A percentile compares a stretch with the other conserved stretches of the same genome.
Evolutionary conservation across 306 rosid genomes (phyloP).

Genomic region (Cicer arietinum): DNA sequence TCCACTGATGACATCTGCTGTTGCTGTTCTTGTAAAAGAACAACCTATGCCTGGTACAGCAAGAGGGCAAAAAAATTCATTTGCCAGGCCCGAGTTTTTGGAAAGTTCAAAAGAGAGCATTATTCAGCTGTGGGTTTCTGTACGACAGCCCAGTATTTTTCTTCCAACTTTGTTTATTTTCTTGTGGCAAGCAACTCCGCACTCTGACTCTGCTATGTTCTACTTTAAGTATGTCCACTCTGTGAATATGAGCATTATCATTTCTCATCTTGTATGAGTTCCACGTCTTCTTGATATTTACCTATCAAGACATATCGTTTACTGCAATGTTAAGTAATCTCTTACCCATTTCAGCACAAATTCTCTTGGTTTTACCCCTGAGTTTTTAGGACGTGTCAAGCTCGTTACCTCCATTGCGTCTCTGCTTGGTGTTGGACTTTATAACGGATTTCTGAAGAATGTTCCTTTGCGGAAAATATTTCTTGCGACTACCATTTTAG

Average conservation of each 20-base stretch:
- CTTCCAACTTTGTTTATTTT: conserved; percentile 92
- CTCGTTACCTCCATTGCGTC: conserved; percentile 96
- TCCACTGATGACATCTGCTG: conserved; percentile 90
- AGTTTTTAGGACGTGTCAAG: conserved; percentile 94
- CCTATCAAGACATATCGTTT: conserved; percentile 24
- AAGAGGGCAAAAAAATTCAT: conserved; percentile 55
- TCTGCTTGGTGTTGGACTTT: conserved; percentile 87
- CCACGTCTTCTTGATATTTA: conserved; percentile 14
- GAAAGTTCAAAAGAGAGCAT: conserved; percentile 74
- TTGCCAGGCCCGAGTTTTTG: conserved; percentile 54
- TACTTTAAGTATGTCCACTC: conserved; percentile 75
- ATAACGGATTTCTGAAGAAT: conserved; percentile 89
- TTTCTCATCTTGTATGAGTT: conserved; percentile 35
- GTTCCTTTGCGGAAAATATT: conserved; percentile 80
- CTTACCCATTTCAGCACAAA: conserved; percentile 75
- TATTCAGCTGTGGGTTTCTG: conserved; percentile 77
- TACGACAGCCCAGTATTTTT: conserved; percentile 74
- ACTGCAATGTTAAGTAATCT: conserved; percentile 37
- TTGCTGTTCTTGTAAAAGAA: conserved; percentile 93
- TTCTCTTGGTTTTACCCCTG: conserved; percentile 86
- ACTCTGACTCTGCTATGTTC: conserved; percentile 98
- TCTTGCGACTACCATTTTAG: conserved; percentile 68
- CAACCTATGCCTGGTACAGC: conserved; percentile 57
- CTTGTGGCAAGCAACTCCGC: conserved; percentile 99
- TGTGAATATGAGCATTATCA: conserved; percentile 36